Conservation (phyloP, 768 basidiomycete species). For the Macrocybe gigantea region DNA sequence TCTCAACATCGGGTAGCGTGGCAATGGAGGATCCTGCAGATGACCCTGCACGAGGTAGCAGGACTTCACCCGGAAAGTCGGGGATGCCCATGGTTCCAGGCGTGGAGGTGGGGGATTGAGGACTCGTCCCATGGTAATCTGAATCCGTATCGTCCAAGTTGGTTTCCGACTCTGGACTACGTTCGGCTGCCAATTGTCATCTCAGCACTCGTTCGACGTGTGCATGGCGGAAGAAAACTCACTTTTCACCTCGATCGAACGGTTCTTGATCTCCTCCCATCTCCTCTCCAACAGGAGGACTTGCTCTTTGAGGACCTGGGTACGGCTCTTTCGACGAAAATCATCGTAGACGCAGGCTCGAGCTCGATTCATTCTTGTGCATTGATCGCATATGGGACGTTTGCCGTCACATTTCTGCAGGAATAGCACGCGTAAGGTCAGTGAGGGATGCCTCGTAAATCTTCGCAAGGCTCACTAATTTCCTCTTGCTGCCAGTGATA, state of each 20-base stretch:
- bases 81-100: too few relatives aligned
- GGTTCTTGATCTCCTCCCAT: slow-evolving; percentile 46
- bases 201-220: too few relatives aligned
- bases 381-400: slow-evolving; percentile 52
- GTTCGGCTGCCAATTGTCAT: too few relatives aligned
- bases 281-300: slow-evolving; percentile 46
- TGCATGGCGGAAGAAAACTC: too few relatives aligned
- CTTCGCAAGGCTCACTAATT: slow-evolving; percentile 27
- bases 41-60: too few relatives aligned
- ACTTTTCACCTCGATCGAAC: slow-evolving; percentile 7
- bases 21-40: too few relatives aligned
- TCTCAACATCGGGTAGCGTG: too few relatives aligned
- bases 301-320: slow-evolving; percentile 53
- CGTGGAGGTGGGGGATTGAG: too few relatives aligned
- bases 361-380: slow-evolving; percentile 45
- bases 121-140: too few relatives aligned
- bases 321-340: slow-evolving; percentile 52
- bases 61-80: too few relatives aligned
- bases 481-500: slow-evolving; percentile 28
- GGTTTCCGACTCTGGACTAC: too few relatives aligned
- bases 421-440: not conserved
- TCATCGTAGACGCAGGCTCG: slow-evolving; percentile 57
- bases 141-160: too few relatives aligned
- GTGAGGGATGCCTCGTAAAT: not conserved
- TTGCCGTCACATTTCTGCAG: slow-evolving; percentile 55